Evolutionary conservation across 331 rosid species (phyloP), one percentile per base, ranked within the genome.

Genomic region (Pyrus hybrid): DNA sequence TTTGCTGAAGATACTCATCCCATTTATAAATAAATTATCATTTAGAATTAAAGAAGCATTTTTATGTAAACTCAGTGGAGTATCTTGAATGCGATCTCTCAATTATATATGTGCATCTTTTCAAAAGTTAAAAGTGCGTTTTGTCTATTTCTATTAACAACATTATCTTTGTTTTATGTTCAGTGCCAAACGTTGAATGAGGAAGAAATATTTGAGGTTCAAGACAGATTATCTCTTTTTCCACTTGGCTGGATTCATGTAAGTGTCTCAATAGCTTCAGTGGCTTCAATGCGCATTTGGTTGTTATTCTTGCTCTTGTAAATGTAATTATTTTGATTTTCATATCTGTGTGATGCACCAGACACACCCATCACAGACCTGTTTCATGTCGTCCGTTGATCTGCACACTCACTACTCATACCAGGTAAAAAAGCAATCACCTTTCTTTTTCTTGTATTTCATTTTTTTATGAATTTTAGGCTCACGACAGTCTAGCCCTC

Each of bases 341-440:
- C 60, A 64, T 30, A 41, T 61, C 63, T 17, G 4, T 78, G 74
- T 73, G 72, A 66, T 78, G 66, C 70, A 67, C 85, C 96, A 92
- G 99, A 95, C 99, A 23, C 99, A 95, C 81, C 99, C 99, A 6
- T 87, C 97, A 9, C 99, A 95, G 85, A 90, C 99, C 68, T 95
- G 99, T 87, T 95, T 95, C 84, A 92, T 95, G 99, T 95, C 99
- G 68, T 92, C 99, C 0, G 99, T 95, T 77, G 99, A 95, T 87
- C 86, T 95, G 62, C 99, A 95, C 80, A 95, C 99, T 4, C 99
- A 95, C 88, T 95, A 95, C 88, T 88, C 99, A 32, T 95, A 95
- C 86, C 99, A 95, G 99, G 99, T 95, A 86, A 76, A 37, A 35
- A 57, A 69, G 64, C 79, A 26, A 56, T 47, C 47, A 51, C 21